Evolutionary conservation across 1,284 basidiomycete genomes (phyloP).

Genomic region (Puccinia sorghi): DNA sequence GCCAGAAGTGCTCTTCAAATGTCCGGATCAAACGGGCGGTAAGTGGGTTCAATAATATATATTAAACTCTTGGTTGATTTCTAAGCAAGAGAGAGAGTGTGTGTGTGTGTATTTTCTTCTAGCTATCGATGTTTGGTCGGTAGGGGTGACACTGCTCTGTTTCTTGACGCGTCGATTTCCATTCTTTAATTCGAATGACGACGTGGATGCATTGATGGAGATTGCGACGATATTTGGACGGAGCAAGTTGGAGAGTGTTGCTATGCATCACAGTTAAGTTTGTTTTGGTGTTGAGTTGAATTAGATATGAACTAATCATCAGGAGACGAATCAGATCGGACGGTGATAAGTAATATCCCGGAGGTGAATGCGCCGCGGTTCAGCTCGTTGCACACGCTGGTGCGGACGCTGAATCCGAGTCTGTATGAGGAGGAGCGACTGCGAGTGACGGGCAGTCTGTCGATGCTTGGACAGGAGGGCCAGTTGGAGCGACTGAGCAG

Average conservation of each 20-base stretch:
- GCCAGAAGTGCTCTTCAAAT: slow-evolving; percentile 94
- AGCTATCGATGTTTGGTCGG: slow-evolving; percentile 97
- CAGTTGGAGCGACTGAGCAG: slow-evolving; percentile 54
- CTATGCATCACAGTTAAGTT: slow-evolving; percentile 76
- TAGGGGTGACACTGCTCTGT: slow-evolving; percentile 86
- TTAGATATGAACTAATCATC: neutral
- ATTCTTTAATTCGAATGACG: slow-evolving; percentile 89
- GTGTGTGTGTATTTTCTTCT: slow-evolving; percentile 48
- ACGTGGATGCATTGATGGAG: slow-evolving; percentile 93
- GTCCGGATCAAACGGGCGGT: slow-evolving; percentile 89
- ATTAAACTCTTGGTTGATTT: slow-evolving; percentile 8
- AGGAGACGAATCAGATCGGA: slow-evolving; percentile 67
- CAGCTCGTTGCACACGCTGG: slow-evolving; percentile 70
- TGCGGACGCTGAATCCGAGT: slow-evolving; percentile 73
- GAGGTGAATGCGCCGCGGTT: slow-evolving; percentile 67
- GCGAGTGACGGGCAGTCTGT: slow-evolving; percentile 53
- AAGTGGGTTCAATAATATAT: slow-evolving; percentile 55
- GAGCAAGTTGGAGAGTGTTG: slow-evolving; percentile 78
- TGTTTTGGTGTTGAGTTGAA: too few species aligned
- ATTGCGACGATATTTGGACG: slow-evolving; percentile 84
- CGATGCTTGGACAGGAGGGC: slow-evolving; percentile 41
- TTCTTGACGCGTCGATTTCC: slow-evolving; percentile 92
- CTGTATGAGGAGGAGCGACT: slow-evolving; percentile 61
- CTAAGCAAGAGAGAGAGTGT: neutral
- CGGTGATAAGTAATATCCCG: slow-evolving; percentile 80